Conservation (phyloP, 257 asterid genomes). For the Thymus mandschuricus region DNA sequence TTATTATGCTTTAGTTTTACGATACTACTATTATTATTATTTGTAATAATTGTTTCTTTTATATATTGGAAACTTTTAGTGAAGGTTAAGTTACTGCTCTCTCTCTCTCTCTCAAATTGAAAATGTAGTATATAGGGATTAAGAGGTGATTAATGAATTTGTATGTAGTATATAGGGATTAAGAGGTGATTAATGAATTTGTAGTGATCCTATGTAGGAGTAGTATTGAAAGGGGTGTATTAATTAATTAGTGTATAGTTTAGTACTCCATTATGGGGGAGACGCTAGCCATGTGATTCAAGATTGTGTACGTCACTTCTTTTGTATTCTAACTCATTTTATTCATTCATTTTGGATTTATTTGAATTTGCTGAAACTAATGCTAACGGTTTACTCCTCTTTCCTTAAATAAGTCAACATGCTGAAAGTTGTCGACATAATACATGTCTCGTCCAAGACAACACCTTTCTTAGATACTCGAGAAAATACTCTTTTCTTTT, state of each 20-base stretch:
- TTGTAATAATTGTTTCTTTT: slow-evolving; percentile 33
- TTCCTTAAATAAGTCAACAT: too few relatives aligned
- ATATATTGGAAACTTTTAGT: not conserved
- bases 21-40: not conserved
- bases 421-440: too few relatives aligned
- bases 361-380: not conserved
- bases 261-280: too few relatives aligned
- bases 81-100: not conserved
- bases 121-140: too few relatives aligned
- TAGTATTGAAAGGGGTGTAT: not conserved
- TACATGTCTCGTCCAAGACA: too few relatives aligned
- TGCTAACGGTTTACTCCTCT: not conserved
- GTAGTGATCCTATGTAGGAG: slow-evolving; percentile 21
- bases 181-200: not conserved
- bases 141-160: too few relatives aligned
- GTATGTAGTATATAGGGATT: too few relatives aligned
- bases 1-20: slow-evolving; percentile 3
- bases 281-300: slow-evolving; percentile 26
- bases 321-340: not conserved
- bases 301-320: slow-evolving; percentile 2
- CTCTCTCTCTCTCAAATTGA: not conserved
- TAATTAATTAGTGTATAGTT: too few relatives aligned
- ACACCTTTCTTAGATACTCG: too few relatives aligned
- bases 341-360: not conserved
- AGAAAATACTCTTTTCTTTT: too few relatives aligned